Evolutionary conservation across 305 asterid genomes (phyloP), one percentile per base, ranked within the genome.

Genomic region (Fraxinus paxiana): DNA sequence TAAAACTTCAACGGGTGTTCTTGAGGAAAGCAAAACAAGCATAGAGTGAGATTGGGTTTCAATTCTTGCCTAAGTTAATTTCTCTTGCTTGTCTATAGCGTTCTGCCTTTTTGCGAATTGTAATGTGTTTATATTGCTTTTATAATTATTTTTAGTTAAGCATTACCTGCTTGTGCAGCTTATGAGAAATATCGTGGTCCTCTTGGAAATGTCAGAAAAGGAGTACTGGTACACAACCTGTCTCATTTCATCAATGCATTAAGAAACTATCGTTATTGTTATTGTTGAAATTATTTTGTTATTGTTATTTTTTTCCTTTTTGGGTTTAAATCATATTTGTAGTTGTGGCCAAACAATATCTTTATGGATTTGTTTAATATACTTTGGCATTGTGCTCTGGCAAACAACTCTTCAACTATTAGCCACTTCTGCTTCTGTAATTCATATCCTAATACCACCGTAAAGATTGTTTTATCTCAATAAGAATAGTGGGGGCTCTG

Each of bases 121-220:
- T 41, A 67, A 46, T 5, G 15, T 74, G 13, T 24, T 65, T 75
- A 46, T 67, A 59, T 69, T 69, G 63, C 71, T 54, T 59, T 79
- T 59, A 15, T 70, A 20, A 77, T 73, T 2, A 34, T 13, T 12
- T 48, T 9, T 41, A 1, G 41, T 73, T 80, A 46, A 78, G 17
- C 22, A 65, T 79, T 26, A 67, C 48, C 80, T 80, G 24, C 85
- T 80, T 38, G 56, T 87, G 88, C 97, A 96, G 98, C 87, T 82
- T 96, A 96, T 77, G 99, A 90, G 87, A 96, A 94, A 82, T 85
- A 88, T 87, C 90, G 97, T 18, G 99, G 99, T 84, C 93, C 97
- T 81, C 98, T 94, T 51, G 98, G 98, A 87, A 94, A 96, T 86
- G 97, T 96, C 88, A 91, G 99, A 83, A 96, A 96, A 90, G 99